Percentiles rank a stretch among this genome's conserved stretches.
phyloP scores from a whole-genome alignment of 352 stramenopile genomes.

The Achlya hypogyna region DNA sequence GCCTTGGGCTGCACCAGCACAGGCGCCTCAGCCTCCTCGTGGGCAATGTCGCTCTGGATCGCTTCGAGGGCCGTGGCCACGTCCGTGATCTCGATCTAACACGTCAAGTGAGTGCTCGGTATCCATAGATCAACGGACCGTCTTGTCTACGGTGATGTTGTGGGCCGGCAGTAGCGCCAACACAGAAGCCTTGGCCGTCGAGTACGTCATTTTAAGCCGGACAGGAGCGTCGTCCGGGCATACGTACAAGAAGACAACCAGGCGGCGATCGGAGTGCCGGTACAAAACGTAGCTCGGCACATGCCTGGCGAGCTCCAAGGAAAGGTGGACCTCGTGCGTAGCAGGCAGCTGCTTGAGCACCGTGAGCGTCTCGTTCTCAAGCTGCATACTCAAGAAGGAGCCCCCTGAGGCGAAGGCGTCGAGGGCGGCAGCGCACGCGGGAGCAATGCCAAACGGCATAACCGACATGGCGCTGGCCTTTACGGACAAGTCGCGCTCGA shows the following conservation, averaged over 20 bases:
- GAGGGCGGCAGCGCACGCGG: not conserved
- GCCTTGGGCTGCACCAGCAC: slow-evolving; percentile 38
- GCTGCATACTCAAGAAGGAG: slow-evolving; percentile 21
- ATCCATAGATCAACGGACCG: slow-evolving; percentile 24
- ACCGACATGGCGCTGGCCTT: slow-evolving; percentile 85
- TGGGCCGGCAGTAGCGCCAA: slow-evolving; percentile 53
- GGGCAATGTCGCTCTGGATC: slow-evolving; percentile 48
- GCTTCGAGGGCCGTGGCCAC: slow-evolving; percentile 43
- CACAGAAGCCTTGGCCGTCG: slow-evolving; percentile 80
- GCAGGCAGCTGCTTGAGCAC: slow-evolving; percentile 5
- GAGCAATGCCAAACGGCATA: slow-evolving; percentile 77
- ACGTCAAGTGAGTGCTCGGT: not conserved
- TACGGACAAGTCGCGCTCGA: slow-evolving; percentile 75
- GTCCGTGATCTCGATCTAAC: slow-evolving; percentile 69
- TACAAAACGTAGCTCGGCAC: slow-evolving; percentile 71
- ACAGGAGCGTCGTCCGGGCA: slow-evolving; percentile 82
- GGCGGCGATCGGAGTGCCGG: slow-evolving; percentile 34
- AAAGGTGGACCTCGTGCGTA: slow-evolving; percentile 28
- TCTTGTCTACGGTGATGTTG: slow-evolving; percentile 63
- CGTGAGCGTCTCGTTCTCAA: slow-evolving; percentile 59
- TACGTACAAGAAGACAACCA: slow-evolving; percentile 81
- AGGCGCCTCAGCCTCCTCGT: slow-evolving; percentile 49
- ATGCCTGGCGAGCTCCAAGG: slow-evolving; percentile 46
- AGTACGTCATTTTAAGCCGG: slow-evolving; percentile 87
- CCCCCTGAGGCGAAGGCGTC: not conserved